A percentile compares a stretch with the other conserved stretches of the same genome.
Conservation (phyloP, 257 asterid genomes). For the Nyctanthes arbortristis region DNA sequence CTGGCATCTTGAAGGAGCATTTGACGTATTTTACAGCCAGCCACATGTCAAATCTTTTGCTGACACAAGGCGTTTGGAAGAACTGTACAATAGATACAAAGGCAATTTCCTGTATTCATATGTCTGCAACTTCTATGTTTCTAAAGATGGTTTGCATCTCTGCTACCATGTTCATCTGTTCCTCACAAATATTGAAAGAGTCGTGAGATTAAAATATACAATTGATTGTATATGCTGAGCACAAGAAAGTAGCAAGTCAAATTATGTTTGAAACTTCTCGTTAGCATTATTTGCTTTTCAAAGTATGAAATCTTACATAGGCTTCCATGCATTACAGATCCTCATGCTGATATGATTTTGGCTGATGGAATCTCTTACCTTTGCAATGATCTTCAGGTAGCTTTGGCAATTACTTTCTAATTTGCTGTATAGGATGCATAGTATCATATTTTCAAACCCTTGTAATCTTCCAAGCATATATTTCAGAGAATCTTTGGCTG, state of each 20-base stretch:
- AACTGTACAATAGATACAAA: conserved; percentile 90
- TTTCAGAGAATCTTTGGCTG: not conserved
- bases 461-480: not conserved
- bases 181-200: not conserved
- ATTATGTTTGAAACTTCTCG: not conserved
- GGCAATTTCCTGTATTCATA: conserved; percentile 39
- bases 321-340: conserved; percentile 40
- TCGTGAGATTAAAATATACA: not conserved
- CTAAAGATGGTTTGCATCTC: not conserved
- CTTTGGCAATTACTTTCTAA: conserved; percentile 18
- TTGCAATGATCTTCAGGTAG: conserved; percentile 56
- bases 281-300: conserved; percentile 8
- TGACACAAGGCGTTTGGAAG: conserved; percentile 88
- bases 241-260: not conserved
- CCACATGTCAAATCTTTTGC: conserved; percentile 70
- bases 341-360: conserved; percentile 48
- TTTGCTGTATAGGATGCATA: conserved; percentile 10
- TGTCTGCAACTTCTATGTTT: conserved; percentile 1
- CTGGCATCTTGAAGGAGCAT: conserved; percentile 99
- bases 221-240: not conserved
- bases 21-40: conserved; percentile 89
- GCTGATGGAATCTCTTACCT: conserved; percentile 55
- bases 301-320: conserved; percentile 19
- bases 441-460: not conserved
- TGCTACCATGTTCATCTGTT: conserved; percentile 7